Base-by-base conservation (phyloP, 306 rosid genomes). In the Prosopis cineraria region DNA sequence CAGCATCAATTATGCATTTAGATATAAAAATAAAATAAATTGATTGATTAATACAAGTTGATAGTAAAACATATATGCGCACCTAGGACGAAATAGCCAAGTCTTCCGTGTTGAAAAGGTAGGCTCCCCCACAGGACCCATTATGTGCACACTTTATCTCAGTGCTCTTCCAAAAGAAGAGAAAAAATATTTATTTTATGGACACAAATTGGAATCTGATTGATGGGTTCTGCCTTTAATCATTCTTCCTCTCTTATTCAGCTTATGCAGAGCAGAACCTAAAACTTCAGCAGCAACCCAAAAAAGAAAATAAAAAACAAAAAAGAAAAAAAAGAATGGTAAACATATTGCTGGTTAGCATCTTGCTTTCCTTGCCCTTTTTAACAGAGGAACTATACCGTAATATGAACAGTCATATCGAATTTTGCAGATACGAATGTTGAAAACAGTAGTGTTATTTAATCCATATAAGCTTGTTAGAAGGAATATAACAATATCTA, bases 201-300 rank as follows among this genome's bases (percentile, higher is more conserved):
- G 96, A 89, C 90, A 85, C 40, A 86, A 89, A 87, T 93, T 83
- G 91, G 92, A 90, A 87, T 93, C 85, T 80, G 90, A 89, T 90
- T 88, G 91, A 93, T 89, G 90, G 91, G 83, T 85, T 87, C 87
- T 65, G 16, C 69, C 90, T 90, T 89, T 90, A 90, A 87, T 86
- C 89, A 90, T 90, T 87, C 89, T 89, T 86, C 87, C 76, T 74
- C 76, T 43, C 79, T 75, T 50, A 52, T 78, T 85, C 73, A 69
- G 62, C 79, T 80, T 74, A 83, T 59, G 70, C 68, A 41, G 68
- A 81, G 70, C 68, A 41, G 68, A 81, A 80, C 68, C 47, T 71
- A 72, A 39, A 39, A 68, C 70, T 71, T 65, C 68, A 36, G 41
- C n/a, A n/a, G n/a, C 13, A 52, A 20, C 3, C 22, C 6, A 50